These are phyloP conservation scores for Naumovozyma dairenensis DNA, from an alignment of 805 yeast species.

Conservation along the genomic window DNA sequence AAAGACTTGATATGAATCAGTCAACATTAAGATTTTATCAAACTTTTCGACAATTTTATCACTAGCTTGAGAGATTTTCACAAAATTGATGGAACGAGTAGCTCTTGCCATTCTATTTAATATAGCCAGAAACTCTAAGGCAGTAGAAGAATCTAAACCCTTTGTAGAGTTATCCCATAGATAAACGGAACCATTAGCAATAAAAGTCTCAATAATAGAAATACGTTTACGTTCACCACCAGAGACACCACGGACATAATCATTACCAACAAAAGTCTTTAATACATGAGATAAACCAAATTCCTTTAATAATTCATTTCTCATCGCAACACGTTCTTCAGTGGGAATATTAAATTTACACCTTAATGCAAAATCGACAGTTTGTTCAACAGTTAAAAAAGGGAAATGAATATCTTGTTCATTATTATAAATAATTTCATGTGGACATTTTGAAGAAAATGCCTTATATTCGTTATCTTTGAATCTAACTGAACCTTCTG, in stretches of 20 bases:
- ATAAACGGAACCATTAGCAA: slow-evolving; percentile 37
- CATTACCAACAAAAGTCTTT: slow-evolving; percentile 54
- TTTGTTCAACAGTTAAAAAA: slow-evolving; percentile 44
- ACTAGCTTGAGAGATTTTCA: slow-evolving; percentile 41
- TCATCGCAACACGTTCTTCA: slow-evolving; percentile 19
- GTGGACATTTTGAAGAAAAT: slow-evolving; percentile 18
- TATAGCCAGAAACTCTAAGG: slow-evolving; percentile 37
- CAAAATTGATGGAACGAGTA: slow-evolving; percentile 34
- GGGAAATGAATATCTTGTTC: slow-evolving; percentile 53
- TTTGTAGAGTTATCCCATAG: slow-evolving; percentile 47
- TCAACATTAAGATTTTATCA: slow-evolving; percentile 38
- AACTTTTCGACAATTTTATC: slow-evolving; percentile 40
- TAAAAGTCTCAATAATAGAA: slow-evolving; percentile 49
- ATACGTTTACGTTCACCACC: slow-evolving; percentile 64
- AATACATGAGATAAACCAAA: slow-evolving; percentile 43
- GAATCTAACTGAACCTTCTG: slow-evolving; percentile 16
- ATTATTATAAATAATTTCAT: slow-evolving; percentile 32
- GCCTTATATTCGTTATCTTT: slow-evolving; percentile 17
- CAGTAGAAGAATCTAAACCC: slow-evolving; percentile 43
- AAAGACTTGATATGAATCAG: slow-evolving; percentile 39
- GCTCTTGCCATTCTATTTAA: slow-evolving; percentile 34
- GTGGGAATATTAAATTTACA: slow-evolving; percentile 29
- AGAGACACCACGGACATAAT: slow-evolving; percentile 52
- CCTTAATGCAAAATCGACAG: slow-evolving; percentile 45
- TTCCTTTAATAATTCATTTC: slow-evolving; percentile 25